Evolutionary conservation across 495 filamentous ascomycete genomes (phyloP).

Genomic region (Penicillium soppii): DNA sequence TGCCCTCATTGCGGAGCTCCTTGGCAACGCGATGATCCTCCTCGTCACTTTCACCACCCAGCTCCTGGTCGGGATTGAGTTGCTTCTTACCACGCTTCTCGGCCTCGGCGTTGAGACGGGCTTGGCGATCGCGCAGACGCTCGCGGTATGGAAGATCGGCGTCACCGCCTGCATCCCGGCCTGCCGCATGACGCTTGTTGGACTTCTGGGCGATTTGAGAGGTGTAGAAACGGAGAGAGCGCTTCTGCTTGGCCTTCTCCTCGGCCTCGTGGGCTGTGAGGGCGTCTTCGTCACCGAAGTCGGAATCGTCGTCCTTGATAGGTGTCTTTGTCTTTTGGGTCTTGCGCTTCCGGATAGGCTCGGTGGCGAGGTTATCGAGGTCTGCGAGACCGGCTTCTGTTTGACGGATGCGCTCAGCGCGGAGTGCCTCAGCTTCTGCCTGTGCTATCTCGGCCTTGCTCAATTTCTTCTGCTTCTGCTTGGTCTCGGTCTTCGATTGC

Average conservation of each 20-base stretch:
- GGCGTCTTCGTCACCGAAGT: slow-evolving; percentile 66
- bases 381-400: slow-evolving; percentile 72
- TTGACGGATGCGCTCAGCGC: slow-evolving; percentile 52
- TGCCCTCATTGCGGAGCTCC: slow-evolving; percentile 45
- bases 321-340: slow-evolving; percentile 32
- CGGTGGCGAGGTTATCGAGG: slow-evolving; percentile 46
- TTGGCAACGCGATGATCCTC: slow-evolving; percentile 43
- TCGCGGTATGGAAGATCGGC: slow-evolving; percentile 89
- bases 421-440: slow-evolving; percentile 52
- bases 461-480: slow-evolving; percentile 40
- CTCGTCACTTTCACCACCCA: slow-evolving; percentile 66
- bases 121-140: slow-evolving; percentile 78
- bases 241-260: slow-evolving; percentile 83
- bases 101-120: slow-evolving; percentile 80
- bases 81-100: slow-evolving; percentile 74
- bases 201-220: slow-evolving; percentile 92
- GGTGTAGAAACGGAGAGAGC: slow-evolving; percentile 92
- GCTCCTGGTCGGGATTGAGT: slow-evolving; percentile 56
- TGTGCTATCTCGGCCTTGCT: slow-evolving; percentile 53
- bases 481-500: slow-evolving; percentile 24
- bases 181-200: slow-evolving; percentile 78
- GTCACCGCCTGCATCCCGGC: slow-evolving; percentile 85
- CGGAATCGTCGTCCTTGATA: slow-evolving; percentile 50
- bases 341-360: slow-evolving; percentile 31
- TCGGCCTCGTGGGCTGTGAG: slow-evolving; percentile 65